A percentile compares a stretch with the other conserved stretches of the same genome.
Evolutionary conservation across 495 filamentous ascomycete species (phyloP).

Genomic region (Xylaria grammica): DNA sequence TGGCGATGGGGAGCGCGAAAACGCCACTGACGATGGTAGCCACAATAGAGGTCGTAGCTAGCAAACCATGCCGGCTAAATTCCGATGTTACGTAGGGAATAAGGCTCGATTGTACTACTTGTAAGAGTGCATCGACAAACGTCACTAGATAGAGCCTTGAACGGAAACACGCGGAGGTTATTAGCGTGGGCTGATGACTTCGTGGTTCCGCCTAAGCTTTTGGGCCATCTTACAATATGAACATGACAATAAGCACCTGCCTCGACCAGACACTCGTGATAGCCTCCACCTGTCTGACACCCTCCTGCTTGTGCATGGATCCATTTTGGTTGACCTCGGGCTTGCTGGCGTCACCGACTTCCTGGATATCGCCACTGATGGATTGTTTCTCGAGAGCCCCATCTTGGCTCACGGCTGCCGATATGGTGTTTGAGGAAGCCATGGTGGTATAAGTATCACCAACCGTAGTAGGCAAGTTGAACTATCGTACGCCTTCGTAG

Average conservation of each 20-base stretch:
- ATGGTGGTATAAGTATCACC: not conserved
- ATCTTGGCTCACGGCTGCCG: not conserved
- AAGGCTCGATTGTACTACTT: slow-evolving; percentile 40
- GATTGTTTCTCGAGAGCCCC: slow-evolving; percentile 5
- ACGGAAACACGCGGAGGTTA: not conserved
- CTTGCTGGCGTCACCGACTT: not conserved
- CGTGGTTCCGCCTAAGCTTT: not conserved
- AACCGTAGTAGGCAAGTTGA: not conserved
- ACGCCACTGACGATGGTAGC: slow-evolving; percentile 60
- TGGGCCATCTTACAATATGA: slow-evolving; percentile 34
- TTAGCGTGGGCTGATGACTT: not conserved
- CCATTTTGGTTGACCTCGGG: not conserved
- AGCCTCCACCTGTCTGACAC: slow-evolving; percentile 46
- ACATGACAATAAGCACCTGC: slow-evolving; percentile 38
- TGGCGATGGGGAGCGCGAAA: slow-evolving; percentile 58
- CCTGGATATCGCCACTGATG: not conserved
- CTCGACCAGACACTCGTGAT: slow-evolving; percentile 44
- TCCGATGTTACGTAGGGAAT: slow-evolving; percentile 42
- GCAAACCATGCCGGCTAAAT: slow-evolving; percentile 42
- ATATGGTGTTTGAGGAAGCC: not conserved
- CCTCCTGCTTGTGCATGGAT: slow-evolving; percentile 29
- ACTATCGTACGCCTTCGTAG: not conserved
- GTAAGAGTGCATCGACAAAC: slow-evolving; percentile 45
- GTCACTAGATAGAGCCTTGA: slow-evolving; percentile 45
- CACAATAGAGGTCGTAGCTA: slow-evolving; percentile 43